Evolutionary conservation across 768 basidiomycete species (phyloP).

Genomic region (Fistulinella prunicolor): DNA sequence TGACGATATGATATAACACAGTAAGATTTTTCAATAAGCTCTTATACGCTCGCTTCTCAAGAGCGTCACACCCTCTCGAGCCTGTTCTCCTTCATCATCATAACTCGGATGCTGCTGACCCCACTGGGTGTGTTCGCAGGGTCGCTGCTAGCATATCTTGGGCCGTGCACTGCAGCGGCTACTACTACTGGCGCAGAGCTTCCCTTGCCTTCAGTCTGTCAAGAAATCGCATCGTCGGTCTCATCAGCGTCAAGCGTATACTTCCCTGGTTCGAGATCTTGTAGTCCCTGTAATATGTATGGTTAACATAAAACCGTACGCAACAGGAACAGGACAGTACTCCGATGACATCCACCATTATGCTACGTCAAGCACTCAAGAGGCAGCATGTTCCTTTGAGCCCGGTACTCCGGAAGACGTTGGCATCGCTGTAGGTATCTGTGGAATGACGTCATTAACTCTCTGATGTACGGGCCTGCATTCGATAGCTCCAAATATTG

Average conservation of each 20-base stretch:
- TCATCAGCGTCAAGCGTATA: neutral
- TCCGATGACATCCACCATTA: neutral
- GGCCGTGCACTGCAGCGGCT: too few species aligned
- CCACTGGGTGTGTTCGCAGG: too few species aligned
- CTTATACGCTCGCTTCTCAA: too few species aligned
- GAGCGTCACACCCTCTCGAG: too few species aligned
- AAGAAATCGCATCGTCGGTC: neutral
- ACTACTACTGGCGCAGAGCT: too few species aligned
- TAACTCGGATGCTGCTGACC: too few species aligned
- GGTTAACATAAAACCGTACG: neutral
- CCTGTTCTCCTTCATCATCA: too few species aligned
- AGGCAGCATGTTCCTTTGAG: slow-evolving; percentile 53
- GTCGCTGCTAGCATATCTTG: too few species aligned
- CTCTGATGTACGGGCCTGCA: neutral
- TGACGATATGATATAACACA: too few species aligned
- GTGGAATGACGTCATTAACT: too few species aligned
- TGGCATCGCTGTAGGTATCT: slow-evolving; percentile 39
- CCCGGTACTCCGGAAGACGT: slow-evolving; percentile 54
- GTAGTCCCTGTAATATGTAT: neutral
- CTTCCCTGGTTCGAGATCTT: neutral
- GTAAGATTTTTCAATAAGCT: too few species aligned
- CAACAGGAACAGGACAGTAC: neutral
- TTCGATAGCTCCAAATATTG: slow-evolving; percentile 18
- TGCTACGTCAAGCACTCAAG: slow-evolving; percentile 40
- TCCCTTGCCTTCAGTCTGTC: neutral